A percentile compares a stretch with the other conserved stretches of the same genome.
Conservation (phyloP, 2,329 filamentous ascomycete species). For the Xylaria sp. region DNA sequence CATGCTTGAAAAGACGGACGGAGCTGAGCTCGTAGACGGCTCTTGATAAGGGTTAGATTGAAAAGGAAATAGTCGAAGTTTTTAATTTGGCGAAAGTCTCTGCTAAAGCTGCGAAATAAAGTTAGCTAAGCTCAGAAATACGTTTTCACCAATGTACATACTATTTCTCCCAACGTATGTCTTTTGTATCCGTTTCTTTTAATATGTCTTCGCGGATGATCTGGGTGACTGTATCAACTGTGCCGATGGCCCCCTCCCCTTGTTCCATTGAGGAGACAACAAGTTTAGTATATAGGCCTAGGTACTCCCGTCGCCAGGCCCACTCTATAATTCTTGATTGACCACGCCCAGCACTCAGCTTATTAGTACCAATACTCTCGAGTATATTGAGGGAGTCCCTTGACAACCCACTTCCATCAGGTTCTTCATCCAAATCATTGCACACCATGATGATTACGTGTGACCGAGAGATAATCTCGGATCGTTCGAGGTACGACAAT, state of each 20-base stretch:
- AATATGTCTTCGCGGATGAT: constrained; percentile 4
- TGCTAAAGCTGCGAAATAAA: background rate
- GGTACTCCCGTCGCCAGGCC: background rate
- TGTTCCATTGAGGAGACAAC: background rate
- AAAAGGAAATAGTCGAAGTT: background rate
- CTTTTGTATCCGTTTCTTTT: background rate
- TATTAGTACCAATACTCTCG: too few relatives aligned
- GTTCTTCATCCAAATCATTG: background rate
- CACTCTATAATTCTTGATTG: too few relatives aligned
- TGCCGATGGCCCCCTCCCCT: too few relatives aligned
- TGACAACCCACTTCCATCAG: too few relatives aligned
- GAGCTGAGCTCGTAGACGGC: background rate
- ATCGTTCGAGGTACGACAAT: background rate
- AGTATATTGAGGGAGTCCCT: background rate
- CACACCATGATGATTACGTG: background rate
- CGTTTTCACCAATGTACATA: background rate
- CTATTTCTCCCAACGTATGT: background rate
- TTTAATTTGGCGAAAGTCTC: background rate
- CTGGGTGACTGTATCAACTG: background rate
- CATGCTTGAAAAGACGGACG: background rate
- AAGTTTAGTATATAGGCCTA: background rate
- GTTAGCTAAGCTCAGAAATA: background rate
- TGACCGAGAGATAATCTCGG: too few relatives aligned
- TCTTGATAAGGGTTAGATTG: background rate
- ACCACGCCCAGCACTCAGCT: too few relatives aligned